These are phyloP conservation scores for Solanum lignicaule DNA, from an alignment of 257 asterid genomes.

Conservation along the genomic window DNA sequence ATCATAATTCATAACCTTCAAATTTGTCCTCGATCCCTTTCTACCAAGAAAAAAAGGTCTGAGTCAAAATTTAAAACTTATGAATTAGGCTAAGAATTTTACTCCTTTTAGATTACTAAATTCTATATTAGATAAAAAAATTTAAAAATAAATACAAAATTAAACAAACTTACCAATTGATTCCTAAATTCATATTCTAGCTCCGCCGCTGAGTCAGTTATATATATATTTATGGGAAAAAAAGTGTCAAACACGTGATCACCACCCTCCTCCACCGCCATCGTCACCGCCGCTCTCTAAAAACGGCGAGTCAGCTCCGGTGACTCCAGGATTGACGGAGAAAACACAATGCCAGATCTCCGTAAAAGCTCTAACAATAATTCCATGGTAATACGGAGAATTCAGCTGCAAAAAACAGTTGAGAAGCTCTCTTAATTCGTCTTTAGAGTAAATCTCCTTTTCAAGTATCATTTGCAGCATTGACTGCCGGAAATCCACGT, in stretches of 20 bases:
- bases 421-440: conserved; percentile 61
- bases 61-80: not conserved
- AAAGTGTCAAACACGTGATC: conserved; percentile 18
- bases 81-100: not conserved
- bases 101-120: not conserved
- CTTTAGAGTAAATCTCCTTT: conserved; percentile 56
- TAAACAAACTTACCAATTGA: not conserved
- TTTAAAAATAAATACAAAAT: not conserved
- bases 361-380: conserved; percentile 67
- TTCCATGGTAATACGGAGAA: conserved; percentile 70
- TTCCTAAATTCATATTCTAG: not conserved
- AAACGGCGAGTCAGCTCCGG: conserved; percentile 14
- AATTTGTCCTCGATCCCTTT: not conserved
- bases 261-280: conserved; percentile 5
- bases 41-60: no score
- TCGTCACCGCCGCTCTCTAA: not conserved
- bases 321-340: conserved; percentile 11
- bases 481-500: conserved; percentile 73
- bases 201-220: not conserved
- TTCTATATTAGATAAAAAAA: no score
- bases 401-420: conserved; percentile 83
- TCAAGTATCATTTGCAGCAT: conserved; percentile 94
- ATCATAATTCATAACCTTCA: not conserved
- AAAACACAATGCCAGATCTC: conserved; percentile 83
- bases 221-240: not conserved